Percentiles rank a stretch among this genome's conserved stretches.
These are phyloP conservation scores for Penicillium sp. DNA, from an alignment of 2,329 filamentous ascomycete species.

Conservation along the genomic window DNA sequence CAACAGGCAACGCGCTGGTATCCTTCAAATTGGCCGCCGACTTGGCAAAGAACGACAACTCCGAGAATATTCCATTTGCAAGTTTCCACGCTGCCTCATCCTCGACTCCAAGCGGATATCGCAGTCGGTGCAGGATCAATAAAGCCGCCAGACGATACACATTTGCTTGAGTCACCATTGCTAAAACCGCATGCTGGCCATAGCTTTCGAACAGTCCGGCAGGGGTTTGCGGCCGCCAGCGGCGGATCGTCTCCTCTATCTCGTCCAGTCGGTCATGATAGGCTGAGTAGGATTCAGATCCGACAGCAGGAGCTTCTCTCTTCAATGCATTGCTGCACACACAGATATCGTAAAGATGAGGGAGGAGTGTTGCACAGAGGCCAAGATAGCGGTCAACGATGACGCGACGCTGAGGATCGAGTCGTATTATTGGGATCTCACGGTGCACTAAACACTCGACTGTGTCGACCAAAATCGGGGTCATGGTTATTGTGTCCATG, in stretches of 20 bases:
- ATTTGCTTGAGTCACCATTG: constrained; percentile 30
- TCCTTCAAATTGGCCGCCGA: constrained; percentile 5
- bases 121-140: constrained; percentile 29
- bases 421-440: constrained; percentile 29
- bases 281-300: constrained; percentile 1
- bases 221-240: constrained; percentile 17
- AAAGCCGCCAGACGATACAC: constrained; percentile 28
- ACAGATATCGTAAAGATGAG: constrained; percentile 32
- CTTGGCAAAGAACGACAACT: constrained; percentile 18
- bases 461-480: constrained; percentile 31
- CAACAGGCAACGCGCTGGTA: constrained; percentile 17
- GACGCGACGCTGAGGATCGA: constrained; percentile 13
- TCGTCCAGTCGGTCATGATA: constrained; percentile 17
- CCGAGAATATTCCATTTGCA: constrained; percentile 21
- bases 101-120: constrained; percentile 29
- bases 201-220: constrained; percentile 18
- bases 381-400: constrained; percentile 31
- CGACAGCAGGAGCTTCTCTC: constrained; percentile 2
- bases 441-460: constrained; percentile 29
- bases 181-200: constrained; percentile 22
- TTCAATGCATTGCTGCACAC: constrained; percentile 20
- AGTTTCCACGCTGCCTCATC: constrained; percentile 20
- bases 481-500: constrained; percentile 28
- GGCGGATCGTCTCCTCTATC: constrained; percentile 14
- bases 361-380: constrained; percentile 27